phyloP scores from a whole-genome alignment of 257 asterid species.

The Nicotiana knightiana region DNA sequence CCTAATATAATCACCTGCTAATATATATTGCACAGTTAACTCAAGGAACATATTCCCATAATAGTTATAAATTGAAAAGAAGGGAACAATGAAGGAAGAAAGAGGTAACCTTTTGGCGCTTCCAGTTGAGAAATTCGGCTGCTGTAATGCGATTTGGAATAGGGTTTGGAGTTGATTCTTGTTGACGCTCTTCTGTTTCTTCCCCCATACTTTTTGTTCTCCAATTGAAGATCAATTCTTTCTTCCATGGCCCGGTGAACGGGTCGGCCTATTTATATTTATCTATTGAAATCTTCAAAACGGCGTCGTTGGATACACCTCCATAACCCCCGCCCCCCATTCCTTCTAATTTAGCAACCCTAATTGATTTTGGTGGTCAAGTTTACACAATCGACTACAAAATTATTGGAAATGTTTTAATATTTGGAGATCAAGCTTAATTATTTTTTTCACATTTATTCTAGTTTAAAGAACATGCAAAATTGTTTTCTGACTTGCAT shows the following conservation, averaged over 20 bases:
- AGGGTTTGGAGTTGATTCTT: constrained; percentile 13
- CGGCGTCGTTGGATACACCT: neutral
- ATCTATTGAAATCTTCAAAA: neutral
- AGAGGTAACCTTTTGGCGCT: constrained; percentile 47
- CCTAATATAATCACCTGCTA: neutral
- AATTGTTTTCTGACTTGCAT: too few relatives aligned
- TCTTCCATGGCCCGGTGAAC: too few relatives aligned
- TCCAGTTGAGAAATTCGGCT: constrained; percentile 61
- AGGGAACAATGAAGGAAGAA: neutral
- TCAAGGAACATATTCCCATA: too few relatives aligned
- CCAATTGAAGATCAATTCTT: neutral
- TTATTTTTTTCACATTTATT: too few relatives aligned
- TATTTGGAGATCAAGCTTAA: too few relatives aligned
- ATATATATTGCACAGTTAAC: neutral
- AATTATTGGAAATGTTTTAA: too few relatives aligned
- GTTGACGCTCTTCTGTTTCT: constrained; percentile 32
- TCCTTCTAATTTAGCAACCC: too few relatives aligned
- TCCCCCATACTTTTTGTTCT: constrained; percentile 45
- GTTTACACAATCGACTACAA: too few relatives aligned
- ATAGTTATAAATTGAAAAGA: neutral
- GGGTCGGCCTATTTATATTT: neutral
- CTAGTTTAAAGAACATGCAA: too few relatives aligned
- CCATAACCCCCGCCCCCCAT: too few relatives aligned
- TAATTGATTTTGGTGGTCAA: too few relatives aligned
- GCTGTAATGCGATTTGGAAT: constrained; percentile 48